phyloP scores from a whole-genome alignment of 768 basidiomycete genomes.

The Psilocybe cubensis region DNA sequence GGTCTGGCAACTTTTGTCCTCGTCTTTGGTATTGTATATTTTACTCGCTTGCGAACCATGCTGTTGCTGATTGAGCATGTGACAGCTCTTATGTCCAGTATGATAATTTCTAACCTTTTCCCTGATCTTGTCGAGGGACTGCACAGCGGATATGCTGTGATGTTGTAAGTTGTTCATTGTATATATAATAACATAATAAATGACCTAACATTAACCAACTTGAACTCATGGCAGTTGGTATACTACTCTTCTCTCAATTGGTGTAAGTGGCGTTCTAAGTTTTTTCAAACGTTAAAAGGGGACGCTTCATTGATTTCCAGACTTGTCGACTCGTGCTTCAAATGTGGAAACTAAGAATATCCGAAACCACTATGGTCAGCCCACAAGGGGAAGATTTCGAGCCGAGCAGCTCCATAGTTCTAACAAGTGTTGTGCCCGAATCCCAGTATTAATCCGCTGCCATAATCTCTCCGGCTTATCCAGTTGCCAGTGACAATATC shows the following conservation, averaged over 20 bases:
- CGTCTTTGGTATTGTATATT: background rate
- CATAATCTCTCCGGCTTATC: no score
- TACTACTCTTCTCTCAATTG: slow-evolving; percentile 2
- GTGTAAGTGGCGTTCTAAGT: no score
- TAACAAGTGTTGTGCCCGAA: no score
- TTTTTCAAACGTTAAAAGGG: no score
- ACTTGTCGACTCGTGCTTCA: background rate
- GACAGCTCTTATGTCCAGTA: background rate
- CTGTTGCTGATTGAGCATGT: background rate
- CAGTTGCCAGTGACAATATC: no score
- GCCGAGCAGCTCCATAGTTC: no score
- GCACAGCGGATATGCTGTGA: background rate
- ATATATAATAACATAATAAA: background rate
- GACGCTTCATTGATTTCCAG: no score
- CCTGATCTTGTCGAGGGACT: background rate
- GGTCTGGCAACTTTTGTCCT: background rate
- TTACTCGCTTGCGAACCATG: background rate
- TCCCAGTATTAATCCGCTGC: no score
- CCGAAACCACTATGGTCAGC: no score
- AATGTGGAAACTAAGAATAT: slow-evolving; percentile 4
- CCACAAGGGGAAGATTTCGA: no score
- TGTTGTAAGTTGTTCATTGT: background rate
- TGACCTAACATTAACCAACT: no score
- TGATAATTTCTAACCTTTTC: background rate
- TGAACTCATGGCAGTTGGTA: slow-evolving; percentile 1